Base-by-base conservation (phyloP, 371 early-diverging fungal species). In the Mortierella sp. region DNA sequence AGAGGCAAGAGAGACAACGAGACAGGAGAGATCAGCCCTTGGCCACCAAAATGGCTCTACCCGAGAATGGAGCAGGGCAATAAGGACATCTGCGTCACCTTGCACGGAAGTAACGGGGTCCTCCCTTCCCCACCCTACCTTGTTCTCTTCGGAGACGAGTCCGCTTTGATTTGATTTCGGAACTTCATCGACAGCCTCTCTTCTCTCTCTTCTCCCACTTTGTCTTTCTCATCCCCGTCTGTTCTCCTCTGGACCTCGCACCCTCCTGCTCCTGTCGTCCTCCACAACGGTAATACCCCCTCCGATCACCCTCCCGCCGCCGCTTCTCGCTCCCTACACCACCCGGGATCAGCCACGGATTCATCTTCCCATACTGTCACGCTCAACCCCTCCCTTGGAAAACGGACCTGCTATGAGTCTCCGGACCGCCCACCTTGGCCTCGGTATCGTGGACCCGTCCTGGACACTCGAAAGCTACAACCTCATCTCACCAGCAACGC, bases 21-120 rank as follows among this genome's bases (percentile, higher is more conserved):
- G 23, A 39, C 8, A 28, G 21, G 24, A 8, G 26, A n/a, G 13
- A 13, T 9, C 16, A n/a, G 5, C 21, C 14, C n/a, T 24, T 19
- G 21, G 49, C 41, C 58, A 58, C 58, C 41, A 58, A 58, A 49
- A 58, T 27, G 24, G 48, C 38, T 16, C 12, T 39, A 23, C 4
- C 41, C 21, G 47, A 39, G 10, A 24, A 9, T 5, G 5, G n/a
- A 9, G 19, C 9, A 4, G 4, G 34, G 34, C 34, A 34, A 34
- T 34, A 34, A 34, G 34, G 34, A 34, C 34, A 10, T 34, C 10
- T 4, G 10, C 10, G 34, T 34, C 34, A 34, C 34, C 34, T 5
- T 16, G 45, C 45, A 3, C 16, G 45, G n/a, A 43, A 47, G 7
- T 47, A 47, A 47, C 13, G 48, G 7, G 7, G 34, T 34, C 7